phyloP scores from a whole-genome alignment of 2,329 filamentous ascomycete genomes.

The Zalaria sp. region DNA sequence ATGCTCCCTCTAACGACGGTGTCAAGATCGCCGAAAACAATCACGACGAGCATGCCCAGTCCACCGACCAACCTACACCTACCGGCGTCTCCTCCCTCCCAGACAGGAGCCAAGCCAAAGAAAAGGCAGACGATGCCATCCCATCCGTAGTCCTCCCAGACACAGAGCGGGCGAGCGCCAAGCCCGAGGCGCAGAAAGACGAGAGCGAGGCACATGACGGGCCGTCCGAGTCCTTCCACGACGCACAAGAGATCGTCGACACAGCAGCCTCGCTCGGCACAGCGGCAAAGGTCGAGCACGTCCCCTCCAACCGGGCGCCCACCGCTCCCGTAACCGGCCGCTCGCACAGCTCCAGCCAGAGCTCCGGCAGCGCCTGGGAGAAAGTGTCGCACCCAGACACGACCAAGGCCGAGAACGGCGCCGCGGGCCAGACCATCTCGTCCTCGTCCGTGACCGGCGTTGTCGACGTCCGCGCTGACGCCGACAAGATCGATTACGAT shows the following conservation, averaged over 20 bases:
- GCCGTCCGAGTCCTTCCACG: neutral
- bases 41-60: conserved; percentile 7
- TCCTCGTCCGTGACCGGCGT: conserved; percentile 12
- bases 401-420: conserved; percentile 10
- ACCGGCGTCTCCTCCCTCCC: conserved; percentile 2
- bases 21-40: conserved; percentile 9
- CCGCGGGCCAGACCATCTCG: conserved; percentile 9
- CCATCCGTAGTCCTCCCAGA: neutral
- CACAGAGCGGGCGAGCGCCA: no score
- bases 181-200: neutral
- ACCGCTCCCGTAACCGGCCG: neutral
- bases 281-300: conserved; percentile 8
- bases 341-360: neutral
- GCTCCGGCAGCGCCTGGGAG: conserved; percentile 1
- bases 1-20: conserved; percentile 8
- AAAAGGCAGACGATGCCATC: neutral
- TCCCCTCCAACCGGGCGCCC: conserved; percentile 8
- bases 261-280: conserved; percentile 10
- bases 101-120: neutral
- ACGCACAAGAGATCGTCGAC: conserved; percentile 9
- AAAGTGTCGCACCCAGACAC: conserved; percentile 1
- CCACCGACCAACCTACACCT: conserved; percentile 4
- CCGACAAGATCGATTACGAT: conserved; percentile 11
- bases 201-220: neutral
- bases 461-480: conserved; percentile 6